Evolutionary conservation across 1,139 yeast genomes (phyloP).

Genomic region (Pichia sp.): DNA sequence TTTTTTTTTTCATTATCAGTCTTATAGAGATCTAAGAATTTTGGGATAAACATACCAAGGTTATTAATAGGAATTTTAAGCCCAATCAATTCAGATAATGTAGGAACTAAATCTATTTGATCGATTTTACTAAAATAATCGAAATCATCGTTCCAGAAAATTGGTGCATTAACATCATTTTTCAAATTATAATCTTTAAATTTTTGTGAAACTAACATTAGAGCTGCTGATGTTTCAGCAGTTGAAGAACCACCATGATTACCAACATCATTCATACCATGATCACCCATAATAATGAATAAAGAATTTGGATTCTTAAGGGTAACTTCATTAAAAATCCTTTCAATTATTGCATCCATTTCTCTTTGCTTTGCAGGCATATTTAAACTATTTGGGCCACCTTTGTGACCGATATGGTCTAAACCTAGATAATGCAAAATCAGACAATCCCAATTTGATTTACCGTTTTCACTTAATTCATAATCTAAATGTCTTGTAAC

Average conservation of each 20-base stretch:
- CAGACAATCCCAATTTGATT: slow-evolving; percentile 68
- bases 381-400: slow-evolving; percentile 75
- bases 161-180: slow-evolving; percentile 27
- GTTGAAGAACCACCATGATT: slow-evolving; percentile 93
- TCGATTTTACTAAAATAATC: slow-evolving; percentile 50
- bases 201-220: slow-evolving; percentile 61
- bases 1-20: slow-evolving; percentile 32
- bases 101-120: slow-evolving; percentile 88
- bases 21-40: slow-evolving; percentile 45
- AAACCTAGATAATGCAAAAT: slow-evolving; percentile 87
- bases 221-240: slow-evolving; percentile 87
- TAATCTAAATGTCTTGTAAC: slow-evolving; percentile 79
- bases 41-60: slow-evolving; percentile 64
- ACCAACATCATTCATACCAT: slow-evolving; percentile 92
- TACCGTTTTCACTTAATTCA: slow-evolving; percentile 37
- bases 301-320: slow-evolving; percentile 48
- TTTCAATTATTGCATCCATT: slow-evolving; percentile 65
- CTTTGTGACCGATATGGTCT: slow-evolving; percentile 96
- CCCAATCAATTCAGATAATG: slow-evolving; percentile 65
- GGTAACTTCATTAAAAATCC: slow-evolving; percentile 43
- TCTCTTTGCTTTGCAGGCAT: slow-evolving; percentile 81
- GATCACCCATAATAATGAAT: slow-evolving; percentile 82
- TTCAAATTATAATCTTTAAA: slow-evolving; percentile 31
- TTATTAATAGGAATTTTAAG: slow-evolving; percentile 84
- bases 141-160: slow-evolving; percentile 45